These are phyloP conservation scores for Coemansia reversa DNA, from an alignment of 192 early-diverging fungal genomes.

Conservation along the genomic window DNA sequence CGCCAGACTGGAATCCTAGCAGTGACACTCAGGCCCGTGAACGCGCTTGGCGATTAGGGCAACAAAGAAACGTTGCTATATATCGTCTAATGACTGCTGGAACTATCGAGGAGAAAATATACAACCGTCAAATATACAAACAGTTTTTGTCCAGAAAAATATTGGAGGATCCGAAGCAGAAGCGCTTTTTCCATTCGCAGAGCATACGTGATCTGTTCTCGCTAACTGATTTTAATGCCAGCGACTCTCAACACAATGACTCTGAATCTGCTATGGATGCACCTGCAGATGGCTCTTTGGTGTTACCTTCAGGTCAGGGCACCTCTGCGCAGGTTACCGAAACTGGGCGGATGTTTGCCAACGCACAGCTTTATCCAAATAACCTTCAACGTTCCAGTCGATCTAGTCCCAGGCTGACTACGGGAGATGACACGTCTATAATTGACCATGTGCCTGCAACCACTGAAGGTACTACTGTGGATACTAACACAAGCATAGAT, in stretches of 20 bases:
- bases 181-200: constrained; percentile 86
- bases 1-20: constrained; percentile 99
- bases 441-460: constrained; percentile 6
- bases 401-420: not conserved
- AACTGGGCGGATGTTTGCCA: constrained; percentile 82
- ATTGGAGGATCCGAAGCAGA: constrained; percentile 83
- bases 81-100: constrained; percentile 95
- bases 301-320: not conserved
- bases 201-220: constrained; percentile 86
- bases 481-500: constrained; percentile 15
- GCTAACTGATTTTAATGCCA: constrained; percentile 52
- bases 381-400: not conserved
- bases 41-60: constrained; percentile 93
- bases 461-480: not conserved
- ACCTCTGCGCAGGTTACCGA: constrained; percentile 58
- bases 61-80: constrained; percentile 82
- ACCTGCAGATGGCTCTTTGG: not conserved
- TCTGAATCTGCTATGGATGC: not conserved
- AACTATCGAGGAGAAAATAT: constrained; percentile 96
- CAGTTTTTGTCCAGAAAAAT: constrained; percentile 97
- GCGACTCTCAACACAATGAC: not conserved
- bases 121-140: constrained; percentile 97
- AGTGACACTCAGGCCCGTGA: constrained; percentile 95
- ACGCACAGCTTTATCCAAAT: constrained; percentile 60
- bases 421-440: constrained; percentile 5